phyloP scores from a whole-genome alignment of 192 early-diverging fungal genomes.

The Physocladia obscura region DNA sequence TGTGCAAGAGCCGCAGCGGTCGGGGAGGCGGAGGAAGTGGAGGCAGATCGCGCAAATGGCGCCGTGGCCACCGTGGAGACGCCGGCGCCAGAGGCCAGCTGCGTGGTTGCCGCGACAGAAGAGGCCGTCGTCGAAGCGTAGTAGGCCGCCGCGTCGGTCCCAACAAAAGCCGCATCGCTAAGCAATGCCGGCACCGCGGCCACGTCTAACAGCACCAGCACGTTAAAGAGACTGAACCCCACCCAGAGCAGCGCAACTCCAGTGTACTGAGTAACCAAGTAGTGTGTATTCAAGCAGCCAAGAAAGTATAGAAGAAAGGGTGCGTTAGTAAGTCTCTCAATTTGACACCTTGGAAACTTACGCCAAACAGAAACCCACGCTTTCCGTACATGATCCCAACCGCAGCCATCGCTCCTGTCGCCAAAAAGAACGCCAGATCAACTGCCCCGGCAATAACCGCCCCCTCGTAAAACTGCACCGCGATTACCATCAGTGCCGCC shows the following conservation, averaged over 20 bases:
- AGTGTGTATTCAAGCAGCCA: not conserved
- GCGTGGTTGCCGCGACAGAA: not conserved
- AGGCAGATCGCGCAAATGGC: no score
- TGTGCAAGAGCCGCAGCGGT: not conserved
- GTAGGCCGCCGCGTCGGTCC: not conserved
- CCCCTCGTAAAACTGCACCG: constrained; percentile 10
- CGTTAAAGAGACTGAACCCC: constrained; percentile 10
- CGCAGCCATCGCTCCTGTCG: not conserved
- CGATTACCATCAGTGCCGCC: no score
- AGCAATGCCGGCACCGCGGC: not conserved
- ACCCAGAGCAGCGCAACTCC: constrained; percentile 12
- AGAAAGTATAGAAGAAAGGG: not conserved
- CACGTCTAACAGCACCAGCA: constrained; percentile 5
- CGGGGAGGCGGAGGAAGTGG: not conserved
- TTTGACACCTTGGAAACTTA: not conserved
- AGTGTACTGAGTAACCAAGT: not conserved
- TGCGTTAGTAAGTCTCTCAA: not conserved
- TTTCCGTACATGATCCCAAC: not conserved
- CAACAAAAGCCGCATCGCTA: not conserved
- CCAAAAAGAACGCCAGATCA: not conserved
- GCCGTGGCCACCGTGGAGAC: no score
- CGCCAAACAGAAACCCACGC: not conserved
- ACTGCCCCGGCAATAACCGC: constrained; percentile 2
- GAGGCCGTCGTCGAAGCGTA: not conserved
- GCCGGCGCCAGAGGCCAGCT: not conserved